Evolutionary conservation across 257 asterid genomes (phyloP).

Genomic region (Ilex asprella): DNA sequence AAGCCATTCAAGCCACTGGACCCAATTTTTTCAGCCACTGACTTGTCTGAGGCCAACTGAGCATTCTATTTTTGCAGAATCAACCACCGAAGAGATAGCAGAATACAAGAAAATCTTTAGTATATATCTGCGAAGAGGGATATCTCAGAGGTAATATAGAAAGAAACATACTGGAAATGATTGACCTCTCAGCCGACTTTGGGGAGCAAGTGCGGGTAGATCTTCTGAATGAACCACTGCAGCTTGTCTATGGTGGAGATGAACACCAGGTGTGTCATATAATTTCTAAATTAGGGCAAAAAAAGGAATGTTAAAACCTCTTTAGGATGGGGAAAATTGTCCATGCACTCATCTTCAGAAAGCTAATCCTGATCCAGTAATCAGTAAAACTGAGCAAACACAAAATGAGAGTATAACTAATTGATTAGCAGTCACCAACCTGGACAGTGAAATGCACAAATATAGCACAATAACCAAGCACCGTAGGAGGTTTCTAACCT

Average conservation of each 20-base stretch:
- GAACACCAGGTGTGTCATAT: slow-evolving; percentile 97
- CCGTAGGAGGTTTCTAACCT: too few species aligned
- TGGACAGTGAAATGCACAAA: too few species aligned
- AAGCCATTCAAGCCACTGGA: slow-evolving; percentile 72
- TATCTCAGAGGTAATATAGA: slow-evolving; percentile 16
- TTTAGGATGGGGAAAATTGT: too few species aligned
- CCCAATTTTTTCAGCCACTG: slow-evolving; percentile 35
- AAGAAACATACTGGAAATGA: slow-evolving; percentile 62
- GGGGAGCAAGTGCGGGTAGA: slow-evolving; percentile 94
- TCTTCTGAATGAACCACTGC: slow-evolving; percentile 90
- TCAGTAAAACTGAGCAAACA: too few species aligned
- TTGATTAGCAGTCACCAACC: too few species aligned
- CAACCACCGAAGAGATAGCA: slow-evolving; percentile 2
- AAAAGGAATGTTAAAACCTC: background rate
- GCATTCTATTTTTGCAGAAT: slow-evolving; percentile 34
- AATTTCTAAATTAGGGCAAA: slow-evolving; percentile 46
- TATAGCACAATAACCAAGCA: too few species aligned
- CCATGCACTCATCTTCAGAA: too few species aligned
- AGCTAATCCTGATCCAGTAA: too few species aligned
- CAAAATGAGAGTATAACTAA: too few species aligned
- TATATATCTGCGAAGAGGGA: background rate
- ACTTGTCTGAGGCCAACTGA: slow-evolving; percentile 26
- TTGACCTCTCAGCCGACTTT: slow-evolving; percentile 89
- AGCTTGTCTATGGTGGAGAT: slow-evolving; percentile 98
- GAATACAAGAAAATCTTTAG: background rate